A percentile compares a stretch with the other conserved stretches of the same genome.
Conservation (phyloP, 495 filamentous ascomycete species). For the Neurospora africana region DNA sequence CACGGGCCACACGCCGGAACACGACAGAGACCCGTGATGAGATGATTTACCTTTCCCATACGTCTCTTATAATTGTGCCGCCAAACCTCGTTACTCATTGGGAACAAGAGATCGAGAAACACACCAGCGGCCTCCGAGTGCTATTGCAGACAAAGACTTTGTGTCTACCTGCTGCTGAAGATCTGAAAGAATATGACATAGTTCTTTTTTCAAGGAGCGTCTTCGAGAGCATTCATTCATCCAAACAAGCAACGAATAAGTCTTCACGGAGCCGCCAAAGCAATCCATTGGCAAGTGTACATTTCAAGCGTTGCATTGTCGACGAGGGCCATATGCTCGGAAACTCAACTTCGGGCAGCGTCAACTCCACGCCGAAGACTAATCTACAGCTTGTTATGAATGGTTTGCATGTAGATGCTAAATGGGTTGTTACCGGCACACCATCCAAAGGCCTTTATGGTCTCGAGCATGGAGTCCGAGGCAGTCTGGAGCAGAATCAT, state of each 20-base stretch:
- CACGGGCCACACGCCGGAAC: conserved; percentile 26
- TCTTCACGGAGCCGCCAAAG: conserved; percentile 1
- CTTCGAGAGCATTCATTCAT: conserved; percentile 55
- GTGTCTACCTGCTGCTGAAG: conserved; percentile 44
- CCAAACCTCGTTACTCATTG: conserved; percentile 62
- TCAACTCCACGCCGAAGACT: conserved; percentile 26
- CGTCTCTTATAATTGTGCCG: conserved; percentile 61
- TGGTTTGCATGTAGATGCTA: conserved; percentile 56
- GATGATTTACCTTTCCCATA: conserved; percentile 49
- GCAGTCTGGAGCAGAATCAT: conserved; percentile 10
- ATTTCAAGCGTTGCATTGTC: conserved; percentile 78
- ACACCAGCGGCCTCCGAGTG: conserved; percentile 56
- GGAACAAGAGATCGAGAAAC: conserved; percentile 55
- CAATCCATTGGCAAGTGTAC: conserved; percentile 52
- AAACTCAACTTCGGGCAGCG: conserved; percentile 33
- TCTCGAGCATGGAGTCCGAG: conserved; percentile 25
- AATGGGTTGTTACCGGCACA: conserved; percentile 89
- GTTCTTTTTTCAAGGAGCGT: conserved; percentile 52
- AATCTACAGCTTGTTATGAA: conserved; percentile 59
- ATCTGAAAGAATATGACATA: conserved; percentile 63
- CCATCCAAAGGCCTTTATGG: conserved; percentile 75
- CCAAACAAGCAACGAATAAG: conserved; percentile 40
- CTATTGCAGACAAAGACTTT: conserved; percentile 39
- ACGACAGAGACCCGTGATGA: not conserved
- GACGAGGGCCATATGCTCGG: conserved; percentile 87